Evolutionary conservation across 441 rosid species (phyloP), one percentile per base, ranked within the genome.

Genomic region (Populus hybrid): DNA sequence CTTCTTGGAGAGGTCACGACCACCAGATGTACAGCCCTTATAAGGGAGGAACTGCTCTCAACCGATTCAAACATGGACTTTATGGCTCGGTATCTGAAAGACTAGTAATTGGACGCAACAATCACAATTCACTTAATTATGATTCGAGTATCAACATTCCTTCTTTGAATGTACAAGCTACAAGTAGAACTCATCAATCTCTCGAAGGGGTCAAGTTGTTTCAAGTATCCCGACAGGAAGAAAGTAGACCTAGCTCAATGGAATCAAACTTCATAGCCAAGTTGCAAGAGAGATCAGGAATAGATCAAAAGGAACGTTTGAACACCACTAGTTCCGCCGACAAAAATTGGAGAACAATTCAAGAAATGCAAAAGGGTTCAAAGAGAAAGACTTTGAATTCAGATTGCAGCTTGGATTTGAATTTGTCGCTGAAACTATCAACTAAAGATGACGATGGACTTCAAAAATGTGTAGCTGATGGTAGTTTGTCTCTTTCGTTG

Each of bases 401-500:
- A 11, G 85, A 82, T 71, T 75, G n/a, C 36, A 82, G 72, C 69
- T 73, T 93, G 74, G 98, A 93, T 83, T 88, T 95, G 89, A 88
- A 92, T 77, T 85, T 95, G 64, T 88, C 97, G 18, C 90, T 90
- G 73, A 84, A 87, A 83, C 84, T 89, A 75, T 75, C 83, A 70
- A 65, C 71, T 69, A 57, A 79, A 74, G 75, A 76, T 35, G 75
- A 70, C 23, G 77, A 81, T 69, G 68, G 76, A 32, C 7, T 26
- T 59, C 79, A 63, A 26, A 77, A 70, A 46, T 75, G 21, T 42
- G 46, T 81, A 77, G 77, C 75, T 65, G 73, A 79, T 46, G 80
- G 88, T 70, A 82, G 59, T 76, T 87, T 95, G 88, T 87, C 89
- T 73, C 97, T 90, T 78, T 90, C 97, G 38, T 75, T 91, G 84